phyloP scores from a whole-genome alignment of 352 stramenopile genomes.

The Globisporangium acanthophoron region DNA sequence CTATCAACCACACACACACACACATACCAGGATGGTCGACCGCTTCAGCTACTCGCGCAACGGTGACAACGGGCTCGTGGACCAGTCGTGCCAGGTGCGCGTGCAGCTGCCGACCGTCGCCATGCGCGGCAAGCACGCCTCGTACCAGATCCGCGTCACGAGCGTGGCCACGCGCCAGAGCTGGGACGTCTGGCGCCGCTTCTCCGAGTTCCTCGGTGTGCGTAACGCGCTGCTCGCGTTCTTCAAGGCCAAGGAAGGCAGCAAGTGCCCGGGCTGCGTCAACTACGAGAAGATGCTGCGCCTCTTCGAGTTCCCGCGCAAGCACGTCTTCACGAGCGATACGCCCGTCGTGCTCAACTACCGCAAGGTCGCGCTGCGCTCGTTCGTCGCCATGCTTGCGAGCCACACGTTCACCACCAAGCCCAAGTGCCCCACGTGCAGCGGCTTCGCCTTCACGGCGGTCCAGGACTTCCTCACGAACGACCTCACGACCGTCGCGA shows the following conservation, averaged over 20 bases:
- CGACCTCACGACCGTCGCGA: slow-evolving; percentile 12
- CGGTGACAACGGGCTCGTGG: slow-evolving; percentile 45
- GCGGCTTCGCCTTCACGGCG: slow-evolving; percentile 58
- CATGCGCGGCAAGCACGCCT: slow-evolving; percentile 37
- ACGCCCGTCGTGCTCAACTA: slow-evolving; percentile 75
- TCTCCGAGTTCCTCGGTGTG: slow-evolving; percentile 79
- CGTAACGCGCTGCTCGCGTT: slow-evolving; percentile 63
- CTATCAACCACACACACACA: not conserved
- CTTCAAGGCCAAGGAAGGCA: slow-evolving; percentile 38
- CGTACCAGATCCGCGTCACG: slow-evolving; percentile 66
- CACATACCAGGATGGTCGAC: slow-evolving; percentile 26
- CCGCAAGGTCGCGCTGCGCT: slow-evolving; percentile 66
- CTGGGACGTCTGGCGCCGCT: slow-evolving; percentile 69
- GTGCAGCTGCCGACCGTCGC: slow-evolving; percentile 52
- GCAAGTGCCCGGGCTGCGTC: slow-evolving; percentile 75
- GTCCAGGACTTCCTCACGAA: slow-evolving; percentile 77
- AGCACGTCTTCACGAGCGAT: slow-evolving; percentile 80
- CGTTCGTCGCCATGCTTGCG: slow-evolving; percentile 64
- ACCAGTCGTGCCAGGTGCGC: slow-evolving; percentile 68
- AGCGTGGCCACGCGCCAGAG: slow-evolving; percentile 62
- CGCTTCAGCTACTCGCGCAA: slow-evolving; percentile 84
- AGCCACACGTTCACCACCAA: slow-evolving; percentile 80
- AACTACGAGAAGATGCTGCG: slow-evolving; percentile 81
- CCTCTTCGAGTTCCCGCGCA: slow-evolving; percentile 80
- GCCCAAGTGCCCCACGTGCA: slow-evolving; percentile 79